These are phyloP conservation scores for Coemansia umbellata DNA, from an alignment of 192 early-diverging fungal species.

Conservation along the genomic window DNA sequence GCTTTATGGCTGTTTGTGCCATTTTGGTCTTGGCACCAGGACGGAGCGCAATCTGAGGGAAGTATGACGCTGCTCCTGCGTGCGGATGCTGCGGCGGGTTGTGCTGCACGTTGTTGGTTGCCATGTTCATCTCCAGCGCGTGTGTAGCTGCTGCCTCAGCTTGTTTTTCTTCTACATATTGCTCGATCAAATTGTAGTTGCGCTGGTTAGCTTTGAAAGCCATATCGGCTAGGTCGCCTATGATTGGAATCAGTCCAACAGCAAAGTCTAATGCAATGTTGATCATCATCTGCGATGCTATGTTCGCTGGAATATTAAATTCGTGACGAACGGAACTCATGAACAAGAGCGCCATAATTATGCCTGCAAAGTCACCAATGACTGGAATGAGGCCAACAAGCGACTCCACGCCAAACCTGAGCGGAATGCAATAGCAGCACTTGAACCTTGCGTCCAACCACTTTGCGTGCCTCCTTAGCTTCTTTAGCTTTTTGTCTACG, in stretches of 20 bases:
- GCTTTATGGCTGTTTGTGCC: neutral
- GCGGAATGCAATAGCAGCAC: slow-evolving; percentile 36
- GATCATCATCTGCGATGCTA: slow-evolving; percentile 39
- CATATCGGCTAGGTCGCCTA: slow-evolving; percentile 48
- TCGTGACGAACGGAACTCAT: slow-evolving; percentile 19
- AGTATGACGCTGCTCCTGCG: slow-evolving; percentile 13
- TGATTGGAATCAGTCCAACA: slow-evolving; percentile 41
- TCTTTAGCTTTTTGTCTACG: slow-evolving; percentile 21
- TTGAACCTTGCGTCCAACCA: slow-evolving; percentile 21
- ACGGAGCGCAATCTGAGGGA: slow-evolving; percentile 12
- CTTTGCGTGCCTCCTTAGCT: slow-evolving; percentile 15
- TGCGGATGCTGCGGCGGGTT: neutral
- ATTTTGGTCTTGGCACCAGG: slow-evolving; percentile 3
- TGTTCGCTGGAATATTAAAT: slow-evolving; percentile 26
- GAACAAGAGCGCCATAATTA: slow-evolving; percentile 25
- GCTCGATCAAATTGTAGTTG: slow-evolving; percentile 34
- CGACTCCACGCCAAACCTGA: slow-evolving; percentile 42
- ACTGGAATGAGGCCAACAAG: slow-evolving; percentile 43
- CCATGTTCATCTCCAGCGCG: slow-evolving; percentile 12
- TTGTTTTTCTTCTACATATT: slow-evolving; percentile 17
- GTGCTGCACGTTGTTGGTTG: neutral
- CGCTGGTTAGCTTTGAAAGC: slow-evolving; percentile 49
- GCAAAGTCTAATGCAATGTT: slow-evolving; percentile 44
- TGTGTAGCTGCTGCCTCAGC: neutral
- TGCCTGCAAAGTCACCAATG: slow-evolving; percentile 42